Conservation (phyloP, 73 alveolate genomes). For the Paraurostyla sp. region DNA sequence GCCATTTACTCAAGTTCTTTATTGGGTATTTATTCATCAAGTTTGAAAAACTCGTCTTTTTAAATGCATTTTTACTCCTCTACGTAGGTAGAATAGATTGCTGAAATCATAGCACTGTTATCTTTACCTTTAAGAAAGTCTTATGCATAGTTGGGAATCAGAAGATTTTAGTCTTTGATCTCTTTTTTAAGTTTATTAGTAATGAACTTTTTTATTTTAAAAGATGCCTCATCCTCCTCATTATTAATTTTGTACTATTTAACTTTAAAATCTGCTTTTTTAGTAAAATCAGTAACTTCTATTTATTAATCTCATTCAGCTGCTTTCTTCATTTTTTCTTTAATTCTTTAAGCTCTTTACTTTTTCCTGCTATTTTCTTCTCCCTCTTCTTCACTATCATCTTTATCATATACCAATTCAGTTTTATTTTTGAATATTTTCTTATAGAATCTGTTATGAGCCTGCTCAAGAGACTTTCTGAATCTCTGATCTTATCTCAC, state of each 20-base stretch:
- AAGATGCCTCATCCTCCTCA: not conserved
- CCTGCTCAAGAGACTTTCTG: constrained; percentile 19
- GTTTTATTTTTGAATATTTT: constrained; percentile 10
- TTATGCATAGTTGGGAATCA: not conserved
- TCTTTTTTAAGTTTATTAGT: not conserved
- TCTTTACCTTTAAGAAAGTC: constrained; percentile 28
- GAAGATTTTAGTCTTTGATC: not conserved
- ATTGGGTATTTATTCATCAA: not conserved
- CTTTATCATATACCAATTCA: not conserved
- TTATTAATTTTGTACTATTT: not conserved
- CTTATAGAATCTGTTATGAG: constrained; percentile 45
- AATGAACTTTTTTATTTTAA: not conserved
- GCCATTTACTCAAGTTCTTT: not conserved
- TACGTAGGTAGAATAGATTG: not conserved
- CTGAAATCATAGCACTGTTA: constrained; percentile 12
- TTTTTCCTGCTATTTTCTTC: not conserved
- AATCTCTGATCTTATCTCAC: constrained; percentile 12
- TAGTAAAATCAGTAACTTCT: not conserved
- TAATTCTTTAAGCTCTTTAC: not conserved
- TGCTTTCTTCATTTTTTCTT: not conserved
- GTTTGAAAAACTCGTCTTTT: not conserved
- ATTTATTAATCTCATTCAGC: not conserved
- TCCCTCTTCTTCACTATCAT: not conserved
- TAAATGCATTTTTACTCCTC: not conserved
- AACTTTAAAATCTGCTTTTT: not conserved